phyloP scores from a whole-genome alignment of 1,284 basidiomycete genomes.

The Hymenochaete sp. region DNA sequence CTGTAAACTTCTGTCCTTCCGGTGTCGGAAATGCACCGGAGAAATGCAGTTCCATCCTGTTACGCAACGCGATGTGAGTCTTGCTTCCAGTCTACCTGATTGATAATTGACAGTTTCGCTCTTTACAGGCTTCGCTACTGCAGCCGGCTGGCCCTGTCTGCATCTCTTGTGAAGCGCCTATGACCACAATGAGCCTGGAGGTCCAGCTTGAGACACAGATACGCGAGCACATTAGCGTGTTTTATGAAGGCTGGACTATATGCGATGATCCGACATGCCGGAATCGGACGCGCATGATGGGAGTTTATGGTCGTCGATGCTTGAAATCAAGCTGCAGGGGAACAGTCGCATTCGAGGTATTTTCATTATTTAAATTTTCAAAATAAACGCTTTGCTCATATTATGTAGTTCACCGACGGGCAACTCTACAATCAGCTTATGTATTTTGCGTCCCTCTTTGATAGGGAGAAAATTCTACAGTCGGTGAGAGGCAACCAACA shows the following conservation, averaged over 20 bases:
- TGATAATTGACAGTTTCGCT: background rate
- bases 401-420: conserved; percentile 67
- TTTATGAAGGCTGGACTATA: conserved; percentile 84
- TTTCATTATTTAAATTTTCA: conserved; percentile 21
- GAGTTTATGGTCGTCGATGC: conserved; percentile 83
- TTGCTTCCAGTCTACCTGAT: background rate
- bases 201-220: conserved; percentile 85
- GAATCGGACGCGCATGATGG: conserved; percentile 81
- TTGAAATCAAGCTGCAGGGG: conserved; percentile 62
- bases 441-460: conserved; percentile 74
- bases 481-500: conserved; percentile 40
- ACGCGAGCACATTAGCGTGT: conserved; percentile 65
- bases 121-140: conserved; percentile 41
- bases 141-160: conserved; percentile 44
- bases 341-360: conserved; percentile 65
- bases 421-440: conserved; percentile 83
- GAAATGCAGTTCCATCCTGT: conserved; percentile 59
- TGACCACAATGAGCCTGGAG: conserved; percentile 58
- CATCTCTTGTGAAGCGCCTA: conserved; percentile 42
- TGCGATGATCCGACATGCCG: conserved; percentile 86
- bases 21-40: conserved; percentile 67
- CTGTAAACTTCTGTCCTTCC: conserved; percentile 56
- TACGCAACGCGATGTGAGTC: conserved; percentile 51
- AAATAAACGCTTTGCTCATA: background rate
- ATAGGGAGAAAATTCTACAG: conserved; percentile 55